Evolutionary conservation across 257 asterid genomes (phyloP), one percentile per base, ranked within the genome.

Genomic region (Lycium ferocissimum): DNA sequence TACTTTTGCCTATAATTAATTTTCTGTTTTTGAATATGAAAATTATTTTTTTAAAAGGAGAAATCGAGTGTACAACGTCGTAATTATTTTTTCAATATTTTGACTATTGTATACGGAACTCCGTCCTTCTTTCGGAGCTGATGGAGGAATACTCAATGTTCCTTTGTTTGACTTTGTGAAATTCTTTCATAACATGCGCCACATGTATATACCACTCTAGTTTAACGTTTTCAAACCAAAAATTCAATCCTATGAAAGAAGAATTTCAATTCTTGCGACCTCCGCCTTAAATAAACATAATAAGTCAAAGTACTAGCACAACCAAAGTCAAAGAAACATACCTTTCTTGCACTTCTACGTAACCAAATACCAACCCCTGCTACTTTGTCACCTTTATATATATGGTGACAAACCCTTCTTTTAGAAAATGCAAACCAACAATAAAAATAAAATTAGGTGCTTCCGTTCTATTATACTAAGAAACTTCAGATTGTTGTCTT

Each of bases 321-420:
- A 51, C 47, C 4, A 51, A 76, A 53, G 82, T 78, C 82, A 35
- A 76, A 51, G 33, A 78, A 53, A 78, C 65, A 78, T 53, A 78
- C 49, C 65, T 78, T 78, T 78, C 47, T 53, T 78, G 80, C 58
- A 72, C 37, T 72, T 72, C 9, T 72, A 45, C 80, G 38, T 72
- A 43, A 43, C 57, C 35, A 70, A 70, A 2, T 22, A 70, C 79
- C 79, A 70, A n/a, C 8, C 11, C 14, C 14, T 51, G 63, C 63
- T 26, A 26, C 65, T 51, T 78, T 26, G 65, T 53, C 49, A 51
- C 49, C 49, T 78, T 51, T 78, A 78, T 72, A 56, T 20, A 78
- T 78, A 76, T 51, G 10, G 7, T 53, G 2, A 26, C 9, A 2
- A 13, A 26, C 18, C 6, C 22, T 51, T 7, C 47, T 26, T 76